Evolutionary conservation across 192 early-diverging fungal genomes (phyloP).

Genomic region (Backusella tuberculispora): DNA sequence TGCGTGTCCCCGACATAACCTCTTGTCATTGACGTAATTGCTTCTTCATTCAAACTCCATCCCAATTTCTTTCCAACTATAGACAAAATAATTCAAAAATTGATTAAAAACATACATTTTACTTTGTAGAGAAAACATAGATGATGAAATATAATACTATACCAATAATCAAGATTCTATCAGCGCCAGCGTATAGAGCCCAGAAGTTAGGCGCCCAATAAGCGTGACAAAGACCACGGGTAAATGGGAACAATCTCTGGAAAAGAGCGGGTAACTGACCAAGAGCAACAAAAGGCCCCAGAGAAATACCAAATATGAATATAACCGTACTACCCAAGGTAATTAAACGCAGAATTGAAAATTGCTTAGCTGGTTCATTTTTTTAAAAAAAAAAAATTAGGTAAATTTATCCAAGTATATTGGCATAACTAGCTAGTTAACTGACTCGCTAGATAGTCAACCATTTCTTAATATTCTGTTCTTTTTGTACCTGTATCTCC

Average conservation of each 20-base stretch:
- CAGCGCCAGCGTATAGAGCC: conserved; percentile 86
- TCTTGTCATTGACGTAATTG: conserved; percentile 73
- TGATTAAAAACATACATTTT: neutral
- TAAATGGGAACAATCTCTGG: conserved; percentile 91
- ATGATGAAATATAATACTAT: neutral
- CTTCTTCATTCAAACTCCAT: conserved; percentile 47
- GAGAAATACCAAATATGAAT: conserved; percentile 74
- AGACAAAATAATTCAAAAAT: conserved; percentile 6
- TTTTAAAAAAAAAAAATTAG: neutral
- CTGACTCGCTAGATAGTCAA: neutral
- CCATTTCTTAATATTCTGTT: neutral
- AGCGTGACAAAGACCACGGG: conserved; percentile 94
- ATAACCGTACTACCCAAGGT: conserved; percentile 66
- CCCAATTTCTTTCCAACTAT: conserved; percentile 43
- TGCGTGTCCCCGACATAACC: conserved; percentile 88
- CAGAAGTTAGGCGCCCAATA: conserved; percentile 99
- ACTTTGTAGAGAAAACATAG: neutral
- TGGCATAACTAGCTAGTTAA: neutral
- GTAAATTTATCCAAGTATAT: neutral
- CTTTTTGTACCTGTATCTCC: neutral
- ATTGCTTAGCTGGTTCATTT: conserved; percentile 6
- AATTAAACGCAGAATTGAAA: conserved; percentile 52
- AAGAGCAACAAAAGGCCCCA: conserved; percentile 79
- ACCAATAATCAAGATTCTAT: conserved; percentile 72
- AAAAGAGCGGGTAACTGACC: conserved; percentile 79